These are phyloP conservation scores for Vaccinium myrtillus DNA, from an alignment of 148 eudicot species.

Conservation along the genomic window DNA sequence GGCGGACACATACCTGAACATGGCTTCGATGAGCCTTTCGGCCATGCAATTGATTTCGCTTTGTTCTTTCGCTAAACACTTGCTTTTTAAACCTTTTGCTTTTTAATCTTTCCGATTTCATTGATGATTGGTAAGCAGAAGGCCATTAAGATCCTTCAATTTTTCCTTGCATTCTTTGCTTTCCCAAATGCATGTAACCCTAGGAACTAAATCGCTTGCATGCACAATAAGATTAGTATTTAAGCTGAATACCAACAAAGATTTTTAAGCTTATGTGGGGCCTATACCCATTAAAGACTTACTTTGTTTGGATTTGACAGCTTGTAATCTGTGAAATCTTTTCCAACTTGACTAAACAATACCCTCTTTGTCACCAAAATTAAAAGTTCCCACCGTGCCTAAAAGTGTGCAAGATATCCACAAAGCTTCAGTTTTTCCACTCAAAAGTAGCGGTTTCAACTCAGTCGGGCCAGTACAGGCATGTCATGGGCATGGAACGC, in stretches of 20 bases:
- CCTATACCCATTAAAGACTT: background rate
- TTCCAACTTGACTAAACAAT: background rate
- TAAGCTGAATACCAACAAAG: background rate
- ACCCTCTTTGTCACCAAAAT: background rate
- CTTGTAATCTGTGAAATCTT: background rate
- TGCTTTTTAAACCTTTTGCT: background rate
- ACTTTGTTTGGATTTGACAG: background rate
- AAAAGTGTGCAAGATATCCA: background rate
- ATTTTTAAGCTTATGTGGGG: background rate
- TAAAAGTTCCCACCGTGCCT: background rate
- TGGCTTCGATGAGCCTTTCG: conserved; percentile 2
- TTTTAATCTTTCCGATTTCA: background rate
- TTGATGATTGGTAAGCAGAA: background rate
- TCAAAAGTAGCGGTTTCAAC: background rate
- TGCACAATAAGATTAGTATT: background rate
- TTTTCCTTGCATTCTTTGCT: background rate
- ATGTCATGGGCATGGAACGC: background rate
- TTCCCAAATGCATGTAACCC: conserved; percentile 4
- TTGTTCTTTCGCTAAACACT: background rate
- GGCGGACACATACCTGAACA: background rate
- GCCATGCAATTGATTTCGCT: background rate
- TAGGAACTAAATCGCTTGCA: background rate
- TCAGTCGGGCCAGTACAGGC: background rate
- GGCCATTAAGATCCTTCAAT: background rate
- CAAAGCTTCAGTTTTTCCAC: background rate